Percentiles rank a stretch among this genome's conserved stretches.
These are phyloP conservation scores for Mycosphaerella arachidis DNA, from an alignment of 2,329 filamentous ascomycete genomes.

Conservation along the genomic window DNA sequence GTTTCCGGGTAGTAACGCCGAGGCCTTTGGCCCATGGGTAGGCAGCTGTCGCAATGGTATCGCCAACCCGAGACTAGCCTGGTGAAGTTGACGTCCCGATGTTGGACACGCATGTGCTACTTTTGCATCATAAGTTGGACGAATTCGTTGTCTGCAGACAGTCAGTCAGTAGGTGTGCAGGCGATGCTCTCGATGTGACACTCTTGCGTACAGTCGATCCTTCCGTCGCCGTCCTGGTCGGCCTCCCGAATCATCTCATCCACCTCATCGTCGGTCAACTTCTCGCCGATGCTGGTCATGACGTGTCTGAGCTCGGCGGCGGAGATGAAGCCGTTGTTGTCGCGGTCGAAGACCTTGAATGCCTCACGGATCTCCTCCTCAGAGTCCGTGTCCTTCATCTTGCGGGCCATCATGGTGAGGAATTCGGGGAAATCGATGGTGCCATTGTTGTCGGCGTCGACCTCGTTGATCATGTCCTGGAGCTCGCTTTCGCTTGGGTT, in stretches of 20 bases:
- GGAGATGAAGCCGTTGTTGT: conserved; percentile 62
- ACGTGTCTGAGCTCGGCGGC: conserved; percentile 58
- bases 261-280: conserved; percentile 60
- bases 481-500: conserved; percentile 60
- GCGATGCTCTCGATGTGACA: neutral
- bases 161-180: no score
- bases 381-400: conserved; percentile 58
- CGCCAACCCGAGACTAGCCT: neutral
- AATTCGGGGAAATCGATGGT: conserved; percentile 65
- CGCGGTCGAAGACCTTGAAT: conserved; percentile 63
- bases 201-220: conserved; percentile 55
- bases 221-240: conserved; percentile 60
- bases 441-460: conserved; percentile 61
- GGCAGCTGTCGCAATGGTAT: neutral
- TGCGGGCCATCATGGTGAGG: conserved; percentile 62
- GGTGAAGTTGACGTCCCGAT: neutral
- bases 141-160: conserved; percentile 50
- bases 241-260: conserved; percentile 63
- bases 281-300: conserved; percentile 62
- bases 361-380: conserved; percentile 62
- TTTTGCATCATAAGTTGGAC: conserved; percentile 56
- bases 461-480: conserved; percentile 64
- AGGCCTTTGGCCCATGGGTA: neutral
- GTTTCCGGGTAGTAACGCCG: neutral
- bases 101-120: conserved; percentile 29